A percentile compares a stretch with the other conserved stretches of the same genome.
Evolutionary conservation across 208 protist genomes (phyloP).

Genomic region (Acanthamoeba triangularis): DNA sequence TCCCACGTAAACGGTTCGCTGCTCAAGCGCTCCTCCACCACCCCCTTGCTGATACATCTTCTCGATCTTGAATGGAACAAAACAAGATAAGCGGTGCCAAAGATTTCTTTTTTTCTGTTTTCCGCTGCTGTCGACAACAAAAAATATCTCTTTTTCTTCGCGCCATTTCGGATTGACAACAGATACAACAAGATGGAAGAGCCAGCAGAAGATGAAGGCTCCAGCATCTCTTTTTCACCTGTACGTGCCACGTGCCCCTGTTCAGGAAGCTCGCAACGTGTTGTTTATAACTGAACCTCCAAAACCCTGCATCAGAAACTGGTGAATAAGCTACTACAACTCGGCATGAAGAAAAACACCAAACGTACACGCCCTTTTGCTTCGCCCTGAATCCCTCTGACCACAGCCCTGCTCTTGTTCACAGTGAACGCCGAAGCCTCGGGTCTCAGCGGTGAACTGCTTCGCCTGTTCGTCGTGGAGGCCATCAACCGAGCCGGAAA

Average conservation of each 20-base stretch:
- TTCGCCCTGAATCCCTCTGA: too few relatives aligned
- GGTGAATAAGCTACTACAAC: not conserved
- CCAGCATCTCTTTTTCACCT: too few relatives aligned
- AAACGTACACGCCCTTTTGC: not conserved
- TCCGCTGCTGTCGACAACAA: too few relatives aligned
- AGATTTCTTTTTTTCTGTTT: too few relatives aligned
- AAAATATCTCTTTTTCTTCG: too few relatives aligned
- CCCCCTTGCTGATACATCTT: not conserved
- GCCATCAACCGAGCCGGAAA: conserved; percentile 57
- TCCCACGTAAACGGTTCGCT: conserved; percentile 68
- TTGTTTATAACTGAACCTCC: too few relatives aligned
- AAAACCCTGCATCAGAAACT: not conserved
- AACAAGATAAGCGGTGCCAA: not conserved
- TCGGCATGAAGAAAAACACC: conserved; percentile 43
- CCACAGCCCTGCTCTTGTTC: not conserved
- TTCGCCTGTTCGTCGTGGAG: conserved; percentile 57
- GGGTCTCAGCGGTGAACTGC: conserved; percentile 17
- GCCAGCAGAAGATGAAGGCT: too few relatives aligned
- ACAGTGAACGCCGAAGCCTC: conserved; percentile 42
- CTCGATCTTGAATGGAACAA: not conserved
- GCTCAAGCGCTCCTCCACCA: not conserved
- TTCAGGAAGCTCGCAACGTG: too few relatives aligned
- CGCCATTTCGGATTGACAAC: too few relatives aligned
- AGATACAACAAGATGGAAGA: too few relatives aligned
- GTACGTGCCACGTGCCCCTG: too few relatives aligned